A percentile compares a stretch with the other conserved stretches of the same genome.
Evolutionary conservation across 768 basidiomycete genomes (phyloP).

Genomic region (Sporobolomyces roseus): DNA sequence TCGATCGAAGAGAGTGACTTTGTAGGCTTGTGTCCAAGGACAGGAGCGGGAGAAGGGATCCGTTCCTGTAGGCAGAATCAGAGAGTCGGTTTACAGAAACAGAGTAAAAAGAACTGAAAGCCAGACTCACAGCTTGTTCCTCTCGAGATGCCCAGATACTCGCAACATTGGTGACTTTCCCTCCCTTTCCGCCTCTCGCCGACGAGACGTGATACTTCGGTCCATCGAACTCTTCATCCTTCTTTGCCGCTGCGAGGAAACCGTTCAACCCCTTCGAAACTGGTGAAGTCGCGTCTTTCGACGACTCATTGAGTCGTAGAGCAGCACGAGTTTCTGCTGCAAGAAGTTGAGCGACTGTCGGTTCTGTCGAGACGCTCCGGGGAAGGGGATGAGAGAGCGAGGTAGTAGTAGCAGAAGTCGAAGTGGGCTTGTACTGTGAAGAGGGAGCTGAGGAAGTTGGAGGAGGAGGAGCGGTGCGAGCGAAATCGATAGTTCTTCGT

Average conservation of each 20-base stretch:
- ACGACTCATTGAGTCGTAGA: not conserved
- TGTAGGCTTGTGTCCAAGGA: conserved; percentile 6
- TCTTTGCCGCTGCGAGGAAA: conserved; percentile 16
- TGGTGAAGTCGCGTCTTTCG: not conserved
- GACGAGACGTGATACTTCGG: not conserved
- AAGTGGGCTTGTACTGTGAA: not conserved
- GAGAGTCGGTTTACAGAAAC: not conserved
- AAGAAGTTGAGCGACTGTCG: conserved; percentile 27
- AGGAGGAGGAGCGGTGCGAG: conserved; percentile 16
- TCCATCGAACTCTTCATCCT: conserved; percentile 7
- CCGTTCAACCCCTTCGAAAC: conserved; percentile 4
- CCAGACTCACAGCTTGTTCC: conserved; percentile 22
- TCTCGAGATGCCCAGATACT: conserved; percentile 27
- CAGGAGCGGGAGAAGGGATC: not conserved
- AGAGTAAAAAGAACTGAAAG: not conserved
- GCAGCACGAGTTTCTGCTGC: conserved; percentile 20
- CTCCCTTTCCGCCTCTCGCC: conserved; percentile 17
- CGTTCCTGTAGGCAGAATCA: conserved; percentile 10
- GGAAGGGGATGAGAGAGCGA: not conserved
- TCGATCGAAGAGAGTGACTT: conserved; percentile 15
- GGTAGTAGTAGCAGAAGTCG: conserved; percentile 18
- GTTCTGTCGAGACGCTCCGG: not conserved
- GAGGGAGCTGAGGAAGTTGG: not conserved
- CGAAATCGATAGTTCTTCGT: conserved; percentile 20
- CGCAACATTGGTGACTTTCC: conserved; percentile 21